phyloP scores from a whole-genome alignment of 2,329 filamentous ascomycete genomes.

The Pseudocercospora fijiensis region DNA sequence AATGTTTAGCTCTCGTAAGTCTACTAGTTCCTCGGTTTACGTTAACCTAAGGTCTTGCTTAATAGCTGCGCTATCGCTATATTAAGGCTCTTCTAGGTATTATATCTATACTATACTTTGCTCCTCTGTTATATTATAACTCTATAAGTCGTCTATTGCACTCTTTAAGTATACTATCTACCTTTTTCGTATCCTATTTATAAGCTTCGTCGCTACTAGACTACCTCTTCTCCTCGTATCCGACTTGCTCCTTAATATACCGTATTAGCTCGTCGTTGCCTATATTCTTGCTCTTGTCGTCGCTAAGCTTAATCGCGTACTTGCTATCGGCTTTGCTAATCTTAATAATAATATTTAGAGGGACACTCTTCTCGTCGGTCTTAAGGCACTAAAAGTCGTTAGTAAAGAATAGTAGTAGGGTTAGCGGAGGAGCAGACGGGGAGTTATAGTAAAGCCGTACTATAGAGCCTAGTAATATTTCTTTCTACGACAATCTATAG shows the following conservation, averaged over 20 bases:
- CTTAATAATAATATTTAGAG: slow-evolving; percentile 98
- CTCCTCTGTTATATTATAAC: neutral
- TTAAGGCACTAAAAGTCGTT: slow-evolving; percentile 78
- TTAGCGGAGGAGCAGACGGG: too few species aligned
- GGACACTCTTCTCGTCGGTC: slow-evolving; percentile 78
- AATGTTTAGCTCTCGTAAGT: too few species aligned
- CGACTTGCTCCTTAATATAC: slow-evolving; percentile 79
- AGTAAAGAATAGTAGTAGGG: slow-evolving; percentile 87
- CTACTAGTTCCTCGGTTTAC: too few species aligned
- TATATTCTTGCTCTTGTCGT: slow-evolving; percentile 89
- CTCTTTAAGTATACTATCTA: neutral
- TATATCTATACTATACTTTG: slow-evolving; percentile 13
- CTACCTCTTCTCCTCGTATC: slow-evolving; percentile 85
- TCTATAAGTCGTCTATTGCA: neutral
- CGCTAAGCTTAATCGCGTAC: slow-evolving; percentile 85
- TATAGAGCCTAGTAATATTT: neutral
- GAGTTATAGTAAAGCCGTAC: too few species aligned
- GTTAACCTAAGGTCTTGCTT: neutral
- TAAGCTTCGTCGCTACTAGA: slow-evolving; percentile 77
- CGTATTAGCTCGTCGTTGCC: slow-evolving; percentile 77
- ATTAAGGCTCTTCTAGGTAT: slow-evolving; percentile 9
- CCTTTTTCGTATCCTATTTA: slow-evolving; percentile 64
- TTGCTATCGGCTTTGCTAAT: slow-evolving; percentile 78
- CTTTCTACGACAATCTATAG: neutral
- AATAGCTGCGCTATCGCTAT: neutral